Evolutionary conservation across 768 basidiomycete species (phyloP), one percentile per base, ranked within the genome.

Genomic region (Rickenella mellea): DNA sequence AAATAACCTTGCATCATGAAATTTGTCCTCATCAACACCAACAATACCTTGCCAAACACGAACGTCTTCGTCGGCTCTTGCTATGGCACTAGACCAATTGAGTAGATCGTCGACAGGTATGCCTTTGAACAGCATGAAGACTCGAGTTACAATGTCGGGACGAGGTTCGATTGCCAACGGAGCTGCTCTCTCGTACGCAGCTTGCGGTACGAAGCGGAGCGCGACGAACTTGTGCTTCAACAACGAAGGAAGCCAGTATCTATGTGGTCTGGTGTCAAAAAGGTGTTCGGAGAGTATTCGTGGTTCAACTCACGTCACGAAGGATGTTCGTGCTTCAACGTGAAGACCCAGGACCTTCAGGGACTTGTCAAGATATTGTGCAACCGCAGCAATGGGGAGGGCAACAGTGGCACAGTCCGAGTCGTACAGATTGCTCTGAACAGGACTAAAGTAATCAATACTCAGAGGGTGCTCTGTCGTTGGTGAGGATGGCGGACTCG

Each of bases 101-200:
- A 22, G 38, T 3, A 53, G 15, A 1, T 61, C 53, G 0, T 45
- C 51, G 3, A 49, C 48, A 6, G 32, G 21, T 1, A 73, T 49
- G 1, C 68, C 67, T 15, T 58, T 52, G 52, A 71, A 74, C 2
- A 73, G 49, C 69, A 73, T 70, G 48, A 73, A 72, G 9, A 73
- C 55, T 6, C 68, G 65, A 0, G 60, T 65, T 7, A 70, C 55
- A 35, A 68, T 56, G 42, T 69, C 69, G 11, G 73, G 70, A 26
- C 43, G 27, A 1, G 73, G 73, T 2, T 41, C 45, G 36, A 74
- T 45, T 2, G 49, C 47, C 12, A 74, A 56, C 0, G 51, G 60
- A 1, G 67, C 71, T 0, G 69, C 61, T 5, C 46, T 42, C 40
- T 66, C 66, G 48, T 69, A 74, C 15, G 62, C 57, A 1, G 51